Evolutionary conservation across 2,329 filamentous ascomycete species (phyloP).

Genomic region (Torrubiellomyces zombiae): DNA sequence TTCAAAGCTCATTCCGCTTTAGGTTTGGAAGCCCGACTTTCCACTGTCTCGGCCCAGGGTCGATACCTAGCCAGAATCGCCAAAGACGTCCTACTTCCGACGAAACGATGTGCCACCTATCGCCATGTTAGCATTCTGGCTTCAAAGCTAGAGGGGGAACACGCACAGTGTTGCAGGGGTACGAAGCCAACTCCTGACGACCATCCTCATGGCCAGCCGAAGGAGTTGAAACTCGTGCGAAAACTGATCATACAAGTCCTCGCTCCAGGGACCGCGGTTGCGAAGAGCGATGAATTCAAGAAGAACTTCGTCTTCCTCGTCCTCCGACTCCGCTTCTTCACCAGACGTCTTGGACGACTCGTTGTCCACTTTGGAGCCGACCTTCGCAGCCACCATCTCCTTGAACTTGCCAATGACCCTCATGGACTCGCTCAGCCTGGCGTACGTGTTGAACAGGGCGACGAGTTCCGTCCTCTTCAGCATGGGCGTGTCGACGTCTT

Average conservation of each 20-base stretch:
- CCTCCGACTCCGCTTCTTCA: constrained; percentile 25
- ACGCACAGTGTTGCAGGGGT: no score
- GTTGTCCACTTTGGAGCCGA: constrained; percentile 19
- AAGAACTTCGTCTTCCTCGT: constrained; percentile 11
- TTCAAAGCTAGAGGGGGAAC: no score
- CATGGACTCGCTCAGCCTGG: constrained; percentile 68
- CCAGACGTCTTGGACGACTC: no score
- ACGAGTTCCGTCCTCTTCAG: constrained; percentile 85
- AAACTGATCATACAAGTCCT: constrained; percentile 37
- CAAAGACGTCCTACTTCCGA: no score
- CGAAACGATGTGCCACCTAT: no score
- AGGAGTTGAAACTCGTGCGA: constrained; percentile 48
- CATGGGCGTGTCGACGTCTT: constrained; percentile 45
- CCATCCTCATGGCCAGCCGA: constrained; percentile 43
- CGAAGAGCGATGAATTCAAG: constrained; percentile 11
- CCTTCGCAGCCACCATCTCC: constrained; percentile 28
- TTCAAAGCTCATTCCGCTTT: no score
- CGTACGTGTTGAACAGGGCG: constrained; percentile 85
- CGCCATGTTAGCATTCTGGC: no score
- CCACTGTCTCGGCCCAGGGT: no score
- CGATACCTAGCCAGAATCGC: no score
- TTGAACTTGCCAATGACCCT: constrained; percentile 58
- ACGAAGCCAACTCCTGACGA: no score
- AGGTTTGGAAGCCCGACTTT: no score
- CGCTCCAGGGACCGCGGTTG: constrained; percentile 10